Evolutionary conservation across 2,329 filamentous ascomycete species (phyloP).

Genomic region (Exutisphaerella laricina): DNA sequence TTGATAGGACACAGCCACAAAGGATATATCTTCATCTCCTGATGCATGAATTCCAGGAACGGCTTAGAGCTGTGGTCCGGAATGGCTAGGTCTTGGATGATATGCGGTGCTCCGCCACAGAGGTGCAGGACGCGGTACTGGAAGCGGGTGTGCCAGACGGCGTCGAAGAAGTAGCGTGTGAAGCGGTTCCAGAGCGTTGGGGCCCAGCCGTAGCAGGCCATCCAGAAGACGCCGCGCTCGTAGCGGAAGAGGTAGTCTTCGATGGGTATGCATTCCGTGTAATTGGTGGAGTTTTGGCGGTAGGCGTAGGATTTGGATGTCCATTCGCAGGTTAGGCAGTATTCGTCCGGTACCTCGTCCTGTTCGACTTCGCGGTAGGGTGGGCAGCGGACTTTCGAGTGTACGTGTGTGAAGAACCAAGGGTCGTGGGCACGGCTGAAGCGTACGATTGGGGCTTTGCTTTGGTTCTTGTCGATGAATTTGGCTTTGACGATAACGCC

Average conservation of each 20-base stretch:
- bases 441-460: slow-evolving; percentile 25
- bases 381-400: slow-evolving; percentile 14
- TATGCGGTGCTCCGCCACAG: slow-evolving; percentile 51
- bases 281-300: too few relatives aligned
- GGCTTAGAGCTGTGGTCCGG: slow-evolving; percentile 47
- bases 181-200: slow-evolving; percentile 52
- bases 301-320: too few relatives aligned
- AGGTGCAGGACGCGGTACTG: slow-evolving; percentile 60
- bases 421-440: slow-evolving; percentile 57
- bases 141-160: slow-evolving; percentile 55
- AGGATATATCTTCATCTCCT: slow-evolving; percentile 47
- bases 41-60: slow-evolving; percentile 49
- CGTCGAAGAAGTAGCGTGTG: slow-evolving; percentile 53
- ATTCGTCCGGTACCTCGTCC: too few relatives aligned
- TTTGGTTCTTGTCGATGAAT: slow-evolving; percentile 24
- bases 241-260: slow-evolving; percentile 55
- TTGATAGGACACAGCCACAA: slow-evolving; percentile 54
- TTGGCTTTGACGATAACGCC: slow-evolving; percentile 40
- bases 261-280: slow-evolving; percentile 36
- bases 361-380: too few relatives aligned
- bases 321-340: too few relatives aligned
- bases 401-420: slow-evolving; percentile 67
- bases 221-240: slow-evolving; percentile 61
- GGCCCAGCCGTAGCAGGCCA: slow-evolving; percentile 52
- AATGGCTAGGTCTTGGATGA: slow-evolving; percentile 59